These are phyloP conservation scores for Rhizophagus clarus DNA, from an alignment of 192 early-diverging fungal genomes.

Conservation along the genomic window DNA sequence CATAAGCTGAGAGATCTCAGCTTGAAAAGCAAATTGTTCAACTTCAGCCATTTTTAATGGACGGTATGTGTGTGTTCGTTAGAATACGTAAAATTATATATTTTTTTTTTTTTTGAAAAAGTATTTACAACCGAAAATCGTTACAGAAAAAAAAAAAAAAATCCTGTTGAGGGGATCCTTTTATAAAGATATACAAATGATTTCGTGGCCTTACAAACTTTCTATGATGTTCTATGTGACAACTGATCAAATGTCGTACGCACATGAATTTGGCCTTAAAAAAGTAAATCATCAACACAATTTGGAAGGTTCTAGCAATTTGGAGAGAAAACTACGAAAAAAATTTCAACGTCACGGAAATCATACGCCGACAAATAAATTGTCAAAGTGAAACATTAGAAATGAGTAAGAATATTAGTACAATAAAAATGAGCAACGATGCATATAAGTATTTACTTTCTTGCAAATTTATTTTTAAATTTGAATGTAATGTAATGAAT, in stretches of 20 bases:
- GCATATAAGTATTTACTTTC: no score
- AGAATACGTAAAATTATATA: background rate
- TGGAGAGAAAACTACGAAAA: constrained; percentile 12
- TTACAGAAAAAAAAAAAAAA: background rate
- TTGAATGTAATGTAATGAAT: no score
- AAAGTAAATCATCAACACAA: constrained; percentile 5
- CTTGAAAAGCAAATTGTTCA: constrained; percentile 71
- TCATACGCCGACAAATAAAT: no score
- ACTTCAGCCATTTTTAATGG: constrained; percentile 2
- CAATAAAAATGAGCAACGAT: no score
- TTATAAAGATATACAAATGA: background rate
- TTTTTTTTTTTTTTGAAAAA: background rate
- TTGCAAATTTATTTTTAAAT: no score
- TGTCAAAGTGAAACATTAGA: no score
- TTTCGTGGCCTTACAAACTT: constrained; percentile 5
- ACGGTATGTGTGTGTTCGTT: background rate
- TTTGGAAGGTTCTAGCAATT: constrained; percentile 33
- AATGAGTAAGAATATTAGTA: no score
- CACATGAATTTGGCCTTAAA: background rate
- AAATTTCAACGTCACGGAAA: no score
- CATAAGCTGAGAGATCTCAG: constrained; percentile 99
- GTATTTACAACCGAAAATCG: background rate
- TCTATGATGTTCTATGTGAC: constrained; percentile 29
- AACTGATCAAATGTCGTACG: background rate
- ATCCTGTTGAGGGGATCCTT: background rate